phyloP scores from a whole-genome alignment of 2,329 filamentous ascomycete species.

The Diaporthe velutina region DNA sequence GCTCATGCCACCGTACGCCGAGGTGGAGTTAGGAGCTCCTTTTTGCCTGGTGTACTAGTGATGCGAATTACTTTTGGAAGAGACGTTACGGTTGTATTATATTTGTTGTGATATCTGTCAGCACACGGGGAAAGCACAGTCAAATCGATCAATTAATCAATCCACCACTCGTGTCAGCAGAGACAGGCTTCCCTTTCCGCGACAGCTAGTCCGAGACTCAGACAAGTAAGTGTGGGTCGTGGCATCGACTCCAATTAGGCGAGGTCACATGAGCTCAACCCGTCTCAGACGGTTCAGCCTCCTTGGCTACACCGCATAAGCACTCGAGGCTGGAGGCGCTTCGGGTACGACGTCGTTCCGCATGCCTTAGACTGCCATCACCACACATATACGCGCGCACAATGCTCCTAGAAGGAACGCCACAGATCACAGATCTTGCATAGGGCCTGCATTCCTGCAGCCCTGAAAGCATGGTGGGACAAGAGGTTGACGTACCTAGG shows the following conservation, averaged over 20 bases:
- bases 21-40: not conserved
- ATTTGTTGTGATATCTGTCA: not conserved
- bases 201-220: constrained; percentile 24
- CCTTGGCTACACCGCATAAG: constrained; percentile 37
- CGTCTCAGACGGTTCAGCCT: constrained; percentile 32
- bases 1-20: not conserved
- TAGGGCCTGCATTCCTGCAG: constrained; percentile 30
- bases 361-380: constrained; percentile 6
- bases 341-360: constrained; percentile 31
- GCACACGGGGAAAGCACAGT: not conserved
- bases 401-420: not conserved
- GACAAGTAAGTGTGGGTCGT: not conserved
- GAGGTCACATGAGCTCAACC: constrained; percentile 19
- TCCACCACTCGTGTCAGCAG: constrained; percentile 12
- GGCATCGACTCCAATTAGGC: constrained; percentile 16
- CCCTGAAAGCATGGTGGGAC: not conserved
- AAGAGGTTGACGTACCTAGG: constrained; percentile 9
- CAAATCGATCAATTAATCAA: not conserved
- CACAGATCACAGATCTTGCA: constrained; percentile 18
- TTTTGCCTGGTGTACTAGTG: constrained; percentile 4
- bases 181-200: constrained; percentile 17
- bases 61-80: constrained; percentile 12
- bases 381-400: not conserved
- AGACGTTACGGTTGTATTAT: constrained; percentile 8
- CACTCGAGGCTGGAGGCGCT: constrained; percentile 9